A percentile compares a stretch with the other conserved stretches of the same genome.
These are phyloP conservation scores for Goffeauzyma gilvescens DNA, from an alignment of 768 basidiomycete species.

Conservation along the genomic window DNA sequence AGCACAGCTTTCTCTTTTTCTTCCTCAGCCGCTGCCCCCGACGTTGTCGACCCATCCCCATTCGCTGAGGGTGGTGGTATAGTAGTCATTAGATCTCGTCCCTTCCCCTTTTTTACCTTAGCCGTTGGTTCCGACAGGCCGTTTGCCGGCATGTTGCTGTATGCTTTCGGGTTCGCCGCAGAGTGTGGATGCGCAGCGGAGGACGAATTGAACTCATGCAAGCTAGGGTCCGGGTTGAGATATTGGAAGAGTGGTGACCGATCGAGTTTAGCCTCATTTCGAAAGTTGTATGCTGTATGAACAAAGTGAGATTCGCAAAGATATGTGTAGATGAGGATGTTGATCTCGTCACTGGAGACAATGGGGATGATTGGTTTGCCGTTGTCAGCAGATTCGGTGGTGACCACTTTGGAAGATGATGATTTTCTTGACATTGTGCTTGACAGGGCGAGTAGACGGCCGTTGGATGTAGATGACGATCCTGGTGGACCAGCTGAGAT, in stretches of 20 bases:
- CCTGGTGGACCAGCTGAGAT: no score
- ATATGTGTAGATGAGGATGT: conserved; percentile 28
- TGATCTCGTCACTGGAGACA: conserved; percentile 23
- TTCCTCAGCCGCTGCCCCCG: background rate
- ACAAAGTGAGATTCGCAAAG: conserved; percentile 28
- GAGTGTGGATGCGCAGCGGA: background rate
- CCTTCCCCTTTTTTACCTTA: background rate
- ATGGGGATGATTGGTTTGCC: no score
- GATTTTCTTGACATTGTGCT: no score
- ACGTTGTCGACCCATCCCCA: background rate
- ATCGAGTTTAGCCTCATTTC: conserved; percentile 23
- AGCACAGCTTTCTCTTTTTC: background rate
- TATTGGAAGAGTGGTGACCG: conserved; percentile 7
- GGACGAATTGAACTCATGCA: background rate
- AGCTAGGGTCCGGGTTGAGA: background rate
- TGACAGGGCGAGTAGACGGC: no score
- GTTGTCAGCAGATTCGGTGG: no score
- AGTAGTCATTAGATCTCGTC: background rate
- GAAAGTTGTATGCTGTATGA: conserved; percentile 27
- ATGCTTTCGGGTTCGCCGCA: background rate
- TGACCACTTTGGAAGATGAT: no score
- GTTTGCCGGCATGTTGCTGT: background rate
- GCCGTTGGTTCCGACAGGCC: background rate
- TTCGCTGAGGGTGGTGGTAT: no score
- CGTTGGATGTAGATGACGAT: no score